Evolutionary conservation across 1,284 basidiomycete genomes (phyloP), one percentile per base, ranked within the genome.

Genomic region (Ganoderma multipileum): DNA sequence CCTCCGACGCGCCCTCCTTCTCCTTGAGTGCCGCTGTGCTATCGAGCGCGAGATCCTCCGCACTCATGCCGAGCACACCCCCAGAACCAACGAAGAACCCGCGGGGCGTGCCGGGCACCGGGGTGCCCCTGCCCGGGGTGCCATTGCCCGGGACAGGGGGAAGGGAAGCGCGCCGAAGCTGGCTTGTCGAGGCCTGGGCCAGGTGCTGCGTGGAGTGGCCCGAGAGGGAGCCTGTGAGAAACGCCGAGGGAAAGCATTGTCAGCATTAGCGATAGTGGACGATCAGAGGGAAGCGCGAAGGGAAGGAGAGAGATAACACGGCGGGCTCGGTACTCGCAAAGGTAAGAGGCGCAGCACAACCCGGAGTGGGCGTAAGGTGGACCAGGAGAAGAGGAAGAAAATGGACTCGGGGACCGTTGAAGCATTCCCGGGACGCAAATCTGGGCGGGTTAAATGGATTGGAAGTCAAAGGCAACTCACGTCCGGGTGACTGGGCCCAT

Each of bases 191-290:
- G 26, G 73, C 65, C 30, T 74, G 76, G 7, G 72, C 61, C 65
- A 77, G 67, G 52, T 75, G 74, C 57, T 75, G 76, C 30, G 75
- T 66, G 12, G 79, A 80, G 63, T 79, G 76, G 23, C 76, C 79
- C 0, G 77, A 78, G 30, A 75, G 63, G 1, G 78, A 79, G 52
- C 77, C 78, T 78, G 61, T 18, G n/a, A 20, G 58, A 54, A 59
- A 38, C 33, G 9, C 30, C 30, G 14, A 23, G 36, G 54, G n/a
- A 11, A 9, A 14, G 38, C 55, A 36, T 36, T 47, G 61, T 67
- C 55, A 67, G 66, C 33, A 58, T 11, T 16, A 14, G 18, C 20
- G 52, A 14, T 42, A 42, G 52, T 61, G 44, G 26, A 16, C 3
- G 20, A 38, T 20, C 28, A 12, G 39, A 38, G 38, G 38, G 36